Conservation (phyloP, 2,329 filamentous ascomycete species). For the Diaporthe citriasiana region DNA sequence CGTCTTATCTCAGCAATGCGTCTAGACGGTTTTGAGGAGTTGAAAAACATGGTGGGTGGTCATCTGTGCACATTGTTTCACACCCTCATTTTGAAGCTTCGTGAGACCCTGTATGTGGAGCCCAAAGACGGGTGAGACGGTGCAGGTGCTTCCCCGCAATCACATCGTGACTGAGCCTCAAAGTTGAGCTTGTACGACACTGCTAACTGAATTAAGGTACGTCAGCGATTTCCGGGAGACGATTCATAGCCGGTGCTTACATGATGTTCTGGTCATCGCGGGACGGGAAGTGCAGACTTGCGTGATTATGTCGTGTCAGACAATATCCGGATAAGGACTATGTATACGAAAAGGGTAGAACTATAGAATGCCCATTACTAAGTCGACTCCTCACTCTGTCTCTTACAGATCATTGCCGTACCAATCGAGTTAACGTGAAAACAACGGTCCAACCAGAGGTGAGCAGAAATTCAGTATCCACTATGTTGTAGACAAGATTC, state of each 20-base stretch:
- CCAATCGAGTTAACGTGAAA: neutral
- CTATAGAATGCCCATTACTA: neutral
- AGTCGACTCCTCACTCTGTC: neutral
- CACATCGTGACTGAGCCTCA: neutral
- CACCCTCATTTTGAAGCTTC: neutral
- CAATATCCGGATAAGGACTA: neutral
- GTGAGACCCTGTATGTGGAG: no score
- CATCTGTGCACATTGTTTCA: neutral
- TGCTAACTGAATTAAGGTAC: neutral
- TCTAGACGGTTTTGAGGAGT: neutral
- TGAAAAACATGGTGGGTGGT: neutral
- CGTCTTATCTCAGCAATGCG: neutral
- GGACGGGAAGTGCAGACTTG: neutral
- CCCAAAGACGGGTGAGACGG: no score
- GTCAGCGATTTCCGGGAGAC: constrained; percentile 6
- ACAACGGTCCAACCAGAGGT: neutral
- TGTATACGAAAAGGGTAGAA: neutral
- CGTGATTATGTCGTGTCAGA: neutral
- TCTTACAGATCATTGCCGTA: neutral
- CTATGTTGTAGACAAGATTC: neutral
- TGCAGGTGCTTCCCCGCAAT: neutral
- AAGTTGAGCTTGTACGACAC: neutral
- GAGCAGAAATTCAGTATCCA: no score
- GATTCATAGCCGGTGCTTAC: neutral
- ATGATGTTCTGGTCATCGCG: neutral